Percentiles rank a stretch among this genome's conserved stretches.
Evolutionary conservation across 23 red algal species (phyloP).

Genomic region (Cyanidium caldarium): DNA sequence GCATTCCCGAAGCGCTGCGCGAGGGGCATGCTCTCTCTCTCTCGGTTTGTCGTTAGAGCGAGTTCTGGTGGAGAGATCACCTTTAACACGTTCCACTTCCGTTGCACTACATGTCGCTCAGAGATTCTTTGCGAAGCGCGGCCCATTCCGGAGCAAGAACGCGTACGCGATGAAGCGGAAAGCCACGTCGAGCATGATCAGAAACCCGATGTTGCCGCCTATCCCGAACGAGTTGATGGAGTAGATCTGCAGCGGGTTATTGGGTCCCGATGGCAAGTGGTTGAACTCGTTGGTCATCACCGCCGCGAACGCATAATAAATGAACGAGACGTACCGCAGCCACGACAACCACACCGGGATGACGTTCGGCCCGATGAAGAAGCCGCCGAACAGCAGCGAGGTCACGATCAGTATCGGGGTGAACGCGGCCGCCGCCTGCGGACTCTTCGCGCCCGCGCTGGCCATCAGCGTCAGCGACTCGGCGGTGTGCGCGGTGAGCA

Average conservation of each 20-base stretch:
- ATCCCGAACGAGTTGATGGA: neutral
- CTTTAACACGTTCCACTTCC: too few relatives aligned
- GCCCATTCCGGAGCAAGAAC: neutral
- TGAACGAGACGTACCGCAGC: constrained; percentile 70
- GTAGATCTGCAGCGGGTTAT: neutral
- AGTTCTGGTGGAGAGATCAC: too few relatives aligned
- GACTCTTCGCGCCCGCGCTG: constrained; percentile 31
- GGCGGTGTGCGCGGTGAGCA: constrained; percentile 32
- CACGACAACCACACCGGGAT: constrained; percentile 55
- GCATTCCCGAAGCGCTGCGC: too few relatives aligned
- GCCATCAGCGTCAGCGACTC: constrained; percentile 62
- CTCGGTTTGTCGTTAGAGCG: too few relatives aligned
- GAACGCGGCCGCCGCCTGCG: constrained; percentile 62
- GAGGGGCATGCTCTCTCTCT: too few relatives aligned
- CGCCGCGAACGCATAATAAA: constrained; percentile 69
- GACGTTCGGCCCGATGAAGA: constrained; percentile 47
- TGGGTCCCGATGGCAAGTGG: neutral
- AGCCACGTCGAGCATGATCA: constrained; percentile 4
- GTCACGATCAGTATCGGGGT: constrained; percentile 69
- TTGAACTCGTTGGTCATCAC: constrained; percentile 35
- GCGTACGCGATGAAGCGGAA: neutral
- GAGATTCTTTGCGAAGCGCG: neutral
- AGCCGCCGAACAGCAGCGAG: constrained; percentile 78
- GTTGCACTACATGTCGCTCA: too few relatives aligned
- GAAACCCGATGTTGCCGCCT: neutral